Base-by-base conservation (phyloP, 139 green algal genomes). In the Tetraselmis chui region DNA sequence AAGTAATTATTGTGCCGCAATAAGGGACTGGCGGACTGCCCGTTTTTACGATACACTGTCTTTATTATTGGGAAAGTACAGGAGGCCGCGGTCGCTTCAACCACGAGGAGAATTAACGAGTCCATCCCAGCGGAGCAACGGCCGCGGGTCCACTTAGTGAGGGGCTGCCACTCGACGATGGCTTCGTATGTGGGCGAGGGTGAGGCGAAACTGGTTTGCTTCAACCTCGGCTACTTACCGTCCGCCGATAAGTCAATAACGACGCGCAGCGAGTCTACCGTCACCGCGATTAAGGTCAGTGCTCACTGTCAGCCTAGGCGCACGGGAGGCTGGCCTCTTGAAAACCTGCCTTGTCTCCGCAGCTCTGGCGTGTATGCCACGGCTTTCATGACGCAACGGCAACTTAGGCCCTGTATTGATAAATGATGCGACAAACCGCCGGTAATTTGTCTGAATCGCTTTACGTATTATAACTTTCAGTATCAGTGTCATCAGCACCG, bases 181-280 rank as follows among this genome's bases (percentile, higher is more conserved):
- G 32, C 83, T 45, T 29, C 82, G 25, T 22, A 85, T 31, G 85
- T 82, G 0, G 25, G 5, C 30, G 31, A 22, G 1, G 45, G 28
- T 58, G 24, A 30, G 1, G 84, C 83, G 23, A 78, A 76, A 23
- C 76, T 90, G 1, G 82, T 92, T 1, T 83, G 79, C 25, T 91
- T 93, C 79, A 93, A 93, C 76, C 45, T 93, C 23, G 89, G 88
- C 25, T 93, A 91, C 82, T 59, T 94, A 30, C 91, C 91, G 1
- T 80, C 83, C 29, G 88, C 80, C 2, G 87, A 93, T 76, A 91
- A 93, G 80, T 29, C 24, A 0, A 29, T 87, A n/a, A 80, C 83
- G 2, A 95, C 90, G 1, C 23, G 74, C 1, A 29, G 30, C 1
- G 26, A 27, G 30, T 92, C 85, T 23, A 95, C 90, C 0, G 1